These are phyloP conservation scores for Lachancea sp. DNA, from an alignment of 805 yeast species.

Conservation along the genomic window DNA sequence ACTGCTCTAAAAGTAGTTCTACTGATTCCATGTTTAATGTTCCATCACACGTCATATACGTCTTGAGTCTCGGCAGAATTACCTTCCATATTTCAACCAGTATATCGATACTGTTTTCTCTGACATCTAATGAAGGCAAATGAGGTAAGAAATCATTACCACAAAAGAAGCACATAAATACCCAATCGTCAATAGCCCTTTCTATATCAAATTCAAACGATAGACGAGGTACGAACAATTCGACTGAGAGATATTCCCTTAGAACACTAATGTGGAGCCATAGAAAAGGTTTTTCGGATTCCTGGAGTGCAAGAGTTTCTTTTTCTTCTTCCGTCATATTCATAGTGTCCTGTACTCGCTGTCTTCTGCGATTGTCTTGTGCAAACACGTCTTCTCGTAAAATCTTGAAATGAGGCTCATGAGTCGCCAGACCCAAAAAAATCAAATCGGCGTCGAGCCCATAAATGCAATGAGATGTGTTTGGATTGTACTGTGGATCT, in stretches of 20 bases:
- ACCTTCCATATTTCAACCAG: conserved; percentile 80
- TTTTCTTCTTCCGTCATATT: conserved; percentile 57
- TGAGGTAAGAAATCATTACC: conserved; percentile 99
- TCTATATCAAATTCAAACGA: conserved; percentile 81
- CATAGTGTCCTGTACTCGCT: conserved; percentile 26
- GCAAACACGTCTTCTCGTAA: conserved; percentile 96
- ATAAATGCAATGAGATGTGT: conserved; percentile 91
- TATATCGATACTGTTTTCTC: conserved; percentile 87
- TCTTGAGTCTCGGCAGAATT: conserved; percentile 55
- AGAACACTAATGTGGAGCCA: conserved; percentile 89
- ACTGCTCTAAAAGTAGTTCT: conserved; percentile 55
- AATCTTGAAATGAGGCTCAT: conserved; percentile 93
- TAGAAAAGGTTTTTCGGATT: conserved; percentile 68
- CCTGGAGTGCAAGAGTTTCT: conserved; percentile 31
- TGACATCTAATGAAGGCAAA: conserved; percentile 86
- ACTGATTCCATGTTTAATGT: conserved; percentile 67
- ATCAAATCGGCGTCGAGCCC: conserved; percentile 98
- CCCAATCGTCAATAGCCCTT: conserved; percentile 98
- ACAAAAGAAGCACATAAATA: conserved; percentile 95
- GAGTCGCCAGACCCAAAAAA: conserved; percentile 92
- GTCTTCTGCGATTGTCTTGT: conserved; percentile 44
- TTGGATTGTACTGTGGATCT: conserved; percentile 82
- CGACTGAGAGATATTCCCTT: conserved; percentile 82
- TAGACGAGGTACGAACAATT: conserved; percentile 61
- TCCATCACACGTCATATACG: conserved; percentile 89